Conservation (phyloP, 805 yeast genomes). For the Spathaspora girioi region DNA sequence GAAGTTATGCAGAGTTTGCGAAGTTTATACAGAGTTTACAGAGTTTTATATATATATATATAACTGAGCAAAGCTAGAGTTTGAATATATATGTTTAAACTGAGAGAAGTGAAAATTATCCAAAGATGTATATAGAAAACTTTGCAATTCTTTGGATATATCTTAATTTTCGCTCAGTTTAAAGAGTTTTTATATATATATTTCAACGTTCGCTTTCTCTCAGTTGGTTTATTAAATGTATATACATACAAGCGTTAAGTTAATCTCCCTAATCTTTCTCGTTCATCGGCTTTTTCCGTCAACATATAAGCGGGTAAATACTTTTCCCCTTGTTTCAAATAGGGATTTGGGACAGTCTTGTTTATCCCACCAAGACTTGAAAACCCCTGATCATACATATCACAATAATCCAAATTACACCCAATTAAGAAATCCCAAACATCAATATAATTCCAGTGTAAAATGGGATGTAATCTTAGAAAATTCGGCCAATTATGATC, state of each 20-base stretch:
- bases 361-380: slow-evolving; percentile 84
- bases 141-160: too few relatives aligned
- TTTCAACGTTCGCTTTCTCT: too few relatives aligned
- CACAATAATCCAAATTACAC: slow-evolving; percentile 64
- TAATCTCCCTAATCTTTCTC: slow-evolving; percentile 39
- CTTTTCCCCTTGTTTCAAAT: slow-evolving; percentile 21
- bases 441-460: slow-evolving; percentile 81
- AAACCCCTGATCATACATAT: slow-evolving; percentile 76
- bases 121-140: too few relatives aligned
- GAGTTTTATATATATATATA: too few relatives aligned
- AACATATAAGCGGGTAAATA: slow-evolving; percentile 58
- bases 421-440: slow-evolving; percentile 79
- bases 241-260: neutral
- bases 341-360: slow-evolving; percentile 72
- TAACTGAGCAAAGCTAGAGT: too few relatives aligned
- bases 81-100: too few relatives aligned
- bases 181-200: too few relatives aligned
- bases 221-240: too few relatives aligned
- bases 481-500: slow-evolving; percentile 93
- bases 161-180: too few relatives aligned
- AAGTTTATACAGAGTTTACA: too few relatives aligned
- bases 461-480: slow-evolving; percentile 78
- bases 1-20: too few relatives aligned
- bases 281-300: slow-evolving; percentile 57
- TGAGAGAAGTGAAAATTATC: too few relatives aligned